Conservation (phyloP, 176 grass and related monocot species). For the Cocos nucifera region DNA sequence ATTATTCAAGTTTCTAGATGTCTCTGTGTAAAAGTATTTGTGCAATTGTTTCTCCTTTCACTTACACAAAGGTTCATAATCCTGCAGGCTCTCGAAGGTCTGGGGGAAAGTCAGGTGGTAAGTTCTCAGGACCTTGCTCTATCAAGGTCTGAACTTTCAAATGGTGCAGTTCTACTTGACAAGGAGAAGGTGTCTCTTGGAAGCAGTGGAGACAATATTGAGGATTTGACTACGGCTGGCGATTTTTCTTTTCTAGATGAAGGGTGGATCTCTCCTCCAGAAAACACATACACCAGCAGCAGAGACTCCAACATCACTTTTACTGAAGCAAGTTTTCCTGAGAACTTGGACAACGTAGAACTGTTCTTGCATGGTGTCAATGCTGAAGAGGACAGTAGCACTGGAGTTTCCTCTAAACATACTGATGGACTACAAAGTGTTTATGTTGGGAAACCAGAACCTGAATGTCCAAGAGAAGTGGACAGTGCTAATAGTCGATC, state of each 20-base stretch:
- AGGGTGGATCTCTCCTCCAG: slow-evolving; percentile 85
- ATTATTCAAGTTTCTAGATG: too few relatives aligned
- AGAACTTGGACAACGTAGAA: slow-evolving; percentile 38
- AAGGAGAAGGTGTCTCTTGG: slow-evolving; percentile 39
- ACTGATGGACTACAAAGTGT: slow-evolving; percentile 24
- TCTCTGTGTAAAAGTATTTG: too few relatives aligned
- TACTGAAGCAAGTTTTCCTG: slow-evolving; percentile 35
- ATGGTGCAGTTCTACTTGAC: slow-evolving; percentile 45
- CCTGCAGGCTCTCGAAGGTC: slow-evolving; percentile 80
- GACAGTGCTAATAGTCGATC: background rate
- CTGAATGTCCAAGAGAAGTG: slow-evolving; percentile 1
- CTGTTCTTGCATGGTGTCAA: slow-evolving; percentile 8
- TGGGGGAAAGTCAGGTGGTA: slow-evolving; percentile 65
- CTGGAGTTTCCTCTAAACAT: background rate
- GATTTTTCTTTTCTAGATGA: slow-evolving; percentile 56
- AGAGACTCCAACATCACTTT: slow-evolving; percentile 35
- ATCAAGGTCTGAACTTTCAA: slow-evolving; percentile 55
- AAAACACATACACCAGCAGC: slow-evolving; percentile 73
- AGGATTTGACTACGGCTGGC: slow-evolving; percentile 28
- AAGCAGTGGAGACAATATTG: slow-evolving; percentile 29
- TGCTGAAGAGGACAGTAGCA: slow-evolving; percentile 19
- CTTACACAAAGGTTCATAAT: too few relatives aligned
- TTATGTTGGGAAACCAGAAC: slow-evolving; percentile 12
- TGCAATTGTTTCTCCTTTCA: slow-evolving; percentile 13
- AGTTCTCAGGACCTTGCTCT: slow-evolving; percentile 72